A percentile compares a stretch with the other conserved stretches of the same genome.
Evolutionary conservation across 768 basidiomycete species (phyloP).

Genomic region (Boletus tylopilopsis): DNA sequence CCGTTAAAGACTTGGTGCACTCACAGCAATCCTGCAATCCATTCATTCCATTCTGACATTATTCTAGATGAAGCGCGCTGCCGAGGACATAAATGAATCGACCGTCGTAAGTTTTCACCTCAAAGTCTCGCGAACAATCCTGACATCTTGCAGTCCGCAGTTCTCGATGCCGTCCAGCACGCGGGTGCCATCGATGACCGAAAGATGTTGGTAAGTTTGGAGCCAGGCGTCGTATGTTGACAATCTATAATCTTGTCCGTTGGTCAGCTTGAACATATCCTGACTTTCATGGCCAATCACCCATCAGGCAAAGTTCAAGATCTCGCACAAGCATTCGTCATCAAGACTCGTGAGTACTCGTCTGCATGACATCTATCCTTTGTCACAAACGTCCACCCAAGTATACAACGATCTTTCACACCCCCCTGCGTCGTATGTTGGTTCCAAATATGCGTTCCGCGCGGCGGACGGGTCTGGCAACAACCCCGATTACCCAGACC

Average conservation of each 20-base stretch:
- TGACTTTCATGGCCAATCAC: slow-evolving; percentile 59
- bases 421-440: slow-evolving; percentile 68
- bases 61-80: slow-evolving; percentile 27
- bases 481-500: slow-evolving; percentile 61
- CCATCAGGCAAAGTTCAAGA: slow-evolving; percentile 45
- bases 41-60: neutral
- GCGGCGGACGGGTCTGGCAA: slow-evolving; percentile 76
- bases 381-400: slow-evolving; percentile 23
- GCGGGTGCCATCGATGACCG: slow-evolving; percentile 69
- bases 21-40: neutral
- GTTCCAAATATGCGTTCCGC: slow-evolving; percentile 62
- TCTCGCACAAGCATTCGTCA: slow-evolving; percentile 33
- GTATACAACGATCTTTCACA: slow-evolving; percentile 83
- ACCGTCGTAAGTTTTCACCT: slow-evolving; percentile 14
- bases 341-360: slow-evolving; percentile 54
- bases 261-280: slow-evolving; percentile 63
- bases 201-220: slow-evolving; percentile 60
- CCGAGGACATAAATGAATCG: slow-evolving; percentile 30
- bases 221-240: neutral
- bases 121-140: neutral
- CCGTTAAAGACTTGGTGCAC: slow-evolving; percentile 30
- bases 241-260: neutral
- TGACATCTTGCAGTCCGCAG: slow-evolving; percentile 41
- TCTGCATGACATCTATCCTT: neutral
- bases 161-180: slow-evolving; percentile 60